Percentiles rank a stretch among this genome's conserved stretches.
Evolutionary conservation across 805 yeast genomes (phyloP).

Genomic region (Spathaspora boniae): DNA sequence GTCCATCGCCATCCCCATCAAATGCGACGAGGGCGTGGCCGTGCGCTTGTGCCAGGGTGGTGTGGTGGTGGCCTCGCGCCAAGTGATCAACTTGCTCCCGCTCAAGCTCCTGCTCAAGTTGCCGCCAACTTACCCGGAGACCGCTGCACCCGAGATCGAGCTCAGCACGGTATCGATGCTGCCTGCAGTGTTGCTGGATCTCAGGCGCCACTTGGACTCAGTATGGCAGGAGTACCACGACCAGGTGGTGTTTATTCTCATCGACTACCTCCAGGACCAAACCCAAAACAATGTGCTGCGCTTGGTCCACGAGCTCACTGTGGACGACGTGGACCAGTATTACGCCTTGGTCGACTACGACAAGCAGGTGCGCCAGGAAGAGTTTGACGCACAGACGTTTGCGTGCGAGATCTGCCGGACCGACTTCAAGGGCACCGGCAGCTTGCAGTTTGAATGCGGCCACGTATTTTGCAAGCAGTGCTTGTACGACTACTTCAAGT

Average conservation of each 20-base stretch:
- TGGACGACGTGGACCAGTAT: slow-evolving; percentile 10
- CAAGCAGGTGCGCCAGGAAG: slow-evolving; percentile 13
- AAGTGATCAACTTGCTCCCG: slow-evolving; percentile 28
- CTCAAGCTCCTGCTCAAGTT: slow-evolving; percentile 24
- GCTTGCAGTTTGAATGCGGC: slow-evolving; percentile 40
- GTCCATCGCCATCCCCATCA: slow-evolving; percentile 22
- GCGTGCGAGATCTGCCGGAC: slow-evolving; percentile 57
- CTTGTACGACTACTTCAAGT: slow-evolving; percentile 37
- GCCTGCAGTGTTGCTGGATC: slow-evolving; percentile 8
- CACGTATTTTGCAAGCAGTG: slow-evolving; percentile 51
- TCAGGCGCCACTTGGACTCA: slow-evolving; percentile 16
- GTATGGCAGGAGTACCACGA: slow-evolving; percentile 36
- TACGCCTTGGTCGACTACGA: slow-evolving; percentile 19
- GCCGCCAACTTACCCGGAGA: slow-evolving; percentile 34
- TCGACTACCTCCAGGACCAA: slow-evolving; percentile 35
- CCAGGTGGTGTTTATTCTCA: slow-evolving; percentile 39
- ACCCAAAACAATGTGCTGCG: slow-evolving; percentile 15
- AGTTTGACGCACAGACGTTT: slow-evolving; percentile 37
- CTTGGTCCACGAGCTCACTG: slow-evolving; percentile 10
- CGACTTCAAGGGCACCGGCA: slow-evolving; percentile 41
- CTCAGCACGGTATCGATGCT: slow-evolving; percentile 16
- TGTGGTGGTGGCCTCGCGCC: background rate
- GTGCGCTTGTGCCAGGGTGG: background rate
- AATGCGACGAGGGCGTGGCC: slow-evolving; percentile 14
- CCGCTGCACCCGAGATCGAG: slow-evolving; percentile 19